A percentile compares a stretch with the other conserved stretches of the same genome.
These are phyloP conservation scores for Colletotrichum cordylinicola DNA, from an alignment of 2,329 filamentous ascomycete genomes.

Conservation along the genomic window DNA sequence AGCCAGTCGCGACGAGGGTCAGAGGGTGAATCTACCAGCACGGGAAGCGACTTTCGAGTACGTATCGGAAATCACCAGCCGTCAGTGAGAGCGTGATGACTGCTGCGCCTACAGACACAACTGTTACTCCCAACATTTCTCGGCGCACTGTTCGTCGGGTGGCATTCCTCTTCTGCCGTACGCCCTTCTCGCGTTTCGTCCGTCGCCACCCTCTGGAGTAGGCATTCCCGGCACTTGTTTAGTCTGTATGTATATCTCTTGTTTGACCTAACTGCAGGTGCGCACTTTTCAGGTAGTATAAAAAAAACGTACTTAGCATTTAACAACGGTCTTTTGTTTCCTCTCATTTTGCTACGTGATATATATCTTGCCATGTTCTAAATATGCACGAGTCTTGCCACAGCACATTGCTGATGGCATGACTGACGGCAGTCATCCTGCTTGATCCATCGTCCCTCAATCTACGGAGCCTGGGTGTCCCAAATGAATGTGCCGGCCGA, in stretches of 20 bases:
- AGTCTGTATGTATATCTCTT: constrained; percentile 19
- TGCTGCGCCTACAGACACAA: constrained; percentile 17
- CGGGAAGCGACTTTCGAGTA: constrained; percentile 29
- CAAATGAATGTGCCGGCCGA: neutral
- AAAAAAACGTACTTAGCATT: neutral
- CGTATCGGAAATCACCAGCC: constrained; percentile 34
- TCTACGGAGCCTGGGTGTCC: constrained; percentile 41
- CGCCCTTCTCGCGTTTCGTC: neutral
- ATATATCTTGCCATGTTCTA: neutral
- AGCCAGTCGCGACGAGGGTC: neutral
- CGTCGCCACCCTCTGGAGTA: neutral
- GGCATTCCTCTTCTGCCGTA: neutral
- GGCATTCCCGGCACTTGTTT: neutral
- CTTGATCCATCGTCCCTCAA: constrained; percentile 67
- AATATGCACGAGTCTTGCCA: constrained; percentile 28
- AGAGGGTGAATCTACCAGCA: neutral
- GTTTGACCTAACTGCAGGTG: constrained; percentile 2
- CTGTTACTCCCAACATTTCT: neutral
- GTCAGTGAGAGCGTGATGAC: constrained; percentile 26
- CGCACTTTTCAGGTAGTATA: neutral
- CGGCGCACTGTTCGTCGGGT: neutral
- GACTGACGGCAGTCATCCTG: constrained; percentile 63
- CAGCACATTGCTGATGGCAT: constrained; percentile 38
- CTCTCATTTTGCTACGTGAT: neutral
- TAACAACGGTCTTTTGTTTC: neutral